Evolutionary conservation across 2,329 filamentous ascomycete genomes (phyloP).

Genomic region (Talaromyces sp.): DNA sequence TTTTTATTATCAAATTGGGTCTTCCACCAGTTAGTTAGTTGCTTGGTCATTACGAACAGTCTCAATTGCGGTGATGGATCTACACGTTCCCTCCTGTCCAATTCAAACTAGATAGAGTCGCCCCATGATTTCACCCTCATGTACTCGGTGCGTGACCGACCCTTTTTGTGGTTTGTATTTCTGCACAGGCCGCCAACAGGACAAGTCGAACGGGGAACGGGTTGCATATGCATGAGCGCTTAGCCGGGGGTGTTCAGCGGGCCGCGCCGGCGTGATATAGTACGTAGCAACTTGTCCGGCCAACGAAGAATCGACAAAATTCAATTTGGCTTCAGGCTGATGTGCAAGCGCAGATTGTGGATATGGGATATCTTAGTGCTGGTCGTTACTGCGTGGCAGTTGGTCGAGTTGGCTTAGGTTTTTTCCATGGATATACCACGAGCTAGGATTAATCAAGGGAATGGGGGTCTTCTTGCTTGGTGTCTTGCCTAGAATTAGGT

Average conservation of each 20-base stretch:
- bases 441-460: not conserved
- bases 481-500: not conserved
- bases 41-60: too few relatives aligned
- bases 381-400: not conserved
- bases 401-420: not conserved
- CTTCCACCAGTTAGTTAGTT: too few relatives aligned
- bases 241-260: slow-evolving; percentile 9
- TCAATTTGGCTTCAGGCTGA: not conserved
- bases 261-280: slow-evolving; percentile 10
- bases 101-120: not conserved
- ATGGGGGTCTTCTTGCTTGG: not conserved
- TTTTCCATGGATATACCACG: not conserved
- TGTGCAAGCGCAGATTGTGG: slow-evolving; percentile 7
- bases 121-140: not conserved
- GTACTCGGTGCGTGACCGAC: not conserved
- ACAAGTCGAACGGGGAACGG: slow-evolving; percentile 3
- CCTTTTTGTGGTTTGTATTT: not conserved
- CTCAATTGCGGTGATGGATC: not conserved
- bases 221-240: slow-evolving; percentile 9
- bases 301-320: not conserved
- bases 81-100: not conserved
- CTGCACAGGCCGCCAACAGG: slow-evolving; percentile 6
- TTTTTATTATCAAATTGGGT: too few relatives aligned
- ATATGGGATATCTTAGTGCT: not conserved
- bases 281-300: not conserved